Evolutionary conservation across 169 alveolate species (phyloP).

Genomic region (Cystoisospora suis): DNA sequence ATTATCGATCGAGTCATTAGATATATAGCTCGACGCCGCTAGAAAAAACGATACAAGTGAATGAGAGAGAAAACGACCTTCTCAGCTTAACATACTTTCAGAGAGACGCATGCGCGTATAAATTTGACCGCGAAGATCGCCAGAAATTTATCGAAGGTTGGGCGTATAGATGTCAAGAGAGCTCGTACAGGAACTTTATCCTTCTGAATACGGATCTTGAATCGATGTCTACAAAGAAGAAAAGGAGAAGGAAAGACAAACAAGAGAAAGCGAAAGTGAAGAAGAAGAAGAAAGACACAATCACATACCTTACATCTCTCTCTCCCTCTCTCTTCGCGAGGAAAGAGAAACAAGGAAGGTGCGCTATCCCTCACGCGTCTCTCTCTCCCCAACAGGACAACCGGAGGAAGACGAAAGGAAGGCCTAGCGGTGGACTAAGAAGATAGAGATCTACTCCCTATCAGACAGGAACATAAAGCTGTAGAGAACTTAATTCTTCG

Average conservation of each 20-base stretch:
- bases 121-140: constrained; percentile 46
- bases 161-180: neutral
- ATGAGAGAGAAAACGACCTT: neutral
- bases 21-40: no score
- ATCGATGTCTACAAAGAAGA: constrained; percentile 23
- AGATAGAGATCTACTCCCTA: no score
- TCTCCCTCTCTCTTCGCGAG: no score
- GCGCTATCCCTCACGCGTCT: no score
- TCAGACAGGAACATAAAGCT: no score
- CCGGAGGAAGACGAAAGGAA: neutral
- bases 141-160: constrained; percentile 33
- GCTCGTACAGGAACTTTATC: constrained; percentile 35
- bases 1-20: no score
- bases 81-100: neutral
- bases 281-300: neutral
- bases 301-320: neutral
- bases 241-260: neutral
- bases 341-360: no score
- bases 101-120: constrained; percentile 31
- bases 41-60: neutral
- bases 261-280: neutral
- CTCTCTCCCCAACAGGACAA: neutral
- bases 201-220: constrained; percentile 27
- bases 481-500: no score
- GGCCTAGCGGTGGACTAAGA: no score